A percentile compares a stretch with the other conserved stretches of the same genome.
Conservation (phyloP, 345 rosid species). For the Eucalyptus sp. region DNA sequence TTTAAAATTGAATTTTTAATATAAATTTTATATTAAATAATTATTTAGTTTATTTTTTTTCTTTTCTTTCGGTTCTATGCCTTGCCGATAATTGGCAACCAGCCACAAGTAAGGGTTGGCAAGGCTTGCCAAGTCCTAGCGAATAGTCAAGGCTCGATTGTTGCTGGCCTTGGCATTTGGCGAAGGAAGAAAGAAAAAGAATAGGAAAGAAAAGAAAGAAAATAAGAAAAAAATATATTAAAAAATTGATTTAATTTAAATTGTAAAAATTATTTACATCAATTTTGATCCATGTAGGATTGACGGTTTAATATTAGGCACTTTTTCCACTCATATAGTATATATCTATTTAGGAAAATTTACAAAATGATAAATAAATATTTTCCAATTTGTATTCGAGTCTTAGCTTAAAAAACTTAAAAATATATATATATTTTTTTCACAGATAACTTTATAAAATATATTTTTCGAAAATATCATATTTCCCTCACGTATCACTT, state of each 20-base stretch:
- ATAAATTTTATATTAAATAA: too few relatives aligned
- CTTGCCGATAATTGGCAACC: neutral
- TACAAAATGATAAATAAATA: neutral
- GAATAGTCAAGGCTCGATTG: neutral
- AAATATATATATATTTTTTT: too few relatives aligned
- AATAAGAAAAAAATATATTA: too few relatives aligned
- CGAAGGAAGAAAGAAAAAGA: neutral
- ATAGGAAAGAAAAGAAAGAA: neutral
- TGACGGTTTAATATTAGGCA: too few relatives aligned
- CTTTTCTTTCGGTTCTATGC: neutral
- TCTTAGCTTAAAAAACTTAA: neutral
- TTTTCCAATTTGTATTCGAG: neutral
- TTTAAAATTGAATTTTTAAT: too few relatives aligned
- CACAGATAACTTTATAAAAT: neutral
- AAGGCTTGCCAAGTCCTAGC: neutral
- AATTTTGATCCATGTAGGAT: accelerated
- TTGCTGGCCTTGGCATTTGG: accelerated
- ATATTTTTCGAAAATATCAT: neutral
- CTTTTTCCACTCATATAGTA: accelerated
- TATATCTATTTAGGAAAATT: too few relatives aligned
- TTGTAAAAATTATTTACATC: accelerated
- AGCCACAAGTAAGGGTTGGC: neutral
- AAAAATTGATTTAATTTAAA: too few relatives aligned
- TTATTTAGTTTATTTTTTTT: too few relatives aligned
- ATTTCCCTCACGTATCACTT: neutral